Conservation (phyloP, 2,329 filamentous ascomycete genomes). For the Exophiala oligosperma region DNA sequence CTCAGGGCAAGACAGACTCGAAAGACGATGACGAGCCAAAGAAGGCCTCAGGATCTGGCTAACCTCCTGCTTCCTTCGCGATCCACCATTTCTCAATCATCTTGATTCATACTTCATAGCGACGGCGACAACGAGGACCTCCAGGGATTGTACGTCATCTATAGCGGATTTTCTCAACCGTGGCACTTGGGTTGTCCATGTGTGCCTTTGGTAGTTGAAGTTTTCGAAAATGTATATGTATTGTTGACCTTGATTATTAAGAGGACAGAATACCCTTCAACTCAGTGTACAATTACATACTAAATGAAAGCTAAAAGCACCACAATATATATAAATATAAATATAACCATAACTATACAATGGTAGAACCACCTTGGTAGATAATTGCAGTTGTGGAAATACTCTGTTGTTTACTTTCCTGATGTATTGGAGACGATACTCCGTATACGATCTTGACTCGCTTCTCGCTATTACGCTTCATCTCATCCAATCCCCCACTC, state of each 20-base stretch:
- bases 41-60: conserved; percentile 42
- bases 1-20: conserved; percentile 24
- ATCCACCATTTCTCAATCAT: conserved; percentile 4
- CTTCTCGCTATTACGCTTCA: not conserved
- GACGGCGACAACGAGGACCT: conserved; percentile 14
- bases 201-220: not conserved
- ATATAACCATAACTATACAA: not conserved
- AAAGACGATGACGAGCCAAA: conserved; percentile 37
- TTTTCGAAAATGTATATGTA: conserved; percentile 12
- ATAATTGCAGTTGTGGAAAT: not conserved
- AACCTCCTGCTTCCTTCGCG: conserved; percentile 12
- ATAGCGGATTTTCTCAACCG: not conserved
- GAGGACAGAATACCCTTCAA: conserved; percentile 8
- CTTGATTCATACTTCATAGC: conserved; percentile 21
- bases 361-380: not conserved
- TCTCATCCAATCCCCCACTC: not conserved
- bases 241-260: conserved; percentile 1
- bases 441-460: too few species aligned
- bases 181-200: not conserved
- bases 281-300: conserved; percentile 7
- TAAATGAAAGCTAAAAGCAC: not conserved
- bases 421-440: too few species aligned
- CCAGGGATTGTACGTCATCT: not conserved
- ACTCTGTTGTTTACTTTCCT: too few species aligned
- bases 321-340: not conserved